Base-by-base conservation (phyloP, 1,284 basidiomycete species). In the Earliella scabrosa region DNA sequence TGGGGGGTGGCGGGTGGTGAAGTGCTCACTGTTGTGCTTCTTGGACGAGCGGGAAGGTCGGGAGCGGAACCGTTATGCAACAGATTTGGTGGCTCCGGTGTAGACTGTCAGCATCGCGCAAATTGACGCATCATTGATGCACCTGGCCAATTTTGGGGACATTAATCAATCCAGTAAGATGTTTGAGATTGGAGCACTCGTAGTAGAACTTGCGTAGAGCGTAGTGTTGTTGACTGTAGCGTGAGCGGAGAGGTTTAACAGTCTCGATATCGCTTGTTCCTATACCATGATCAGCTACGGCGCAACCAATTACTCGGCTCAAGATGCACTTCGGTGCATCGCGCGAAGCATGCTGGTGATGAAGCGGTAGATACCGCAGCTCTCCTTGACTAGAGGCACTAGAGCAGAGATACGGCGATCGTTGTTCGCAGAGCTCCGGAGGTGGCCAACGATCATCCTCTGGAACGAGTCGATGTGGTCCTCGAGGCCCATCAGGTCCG, bases 401-500 rank as follows among this genome's bases (percentile, higher is more conserved):
- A 98, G 78, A 1, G 95, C 82, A 36, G 95, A 95, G 58, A 98
- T 98, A 32, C 94, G 89, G 73, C 95, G 97, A 75, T 98, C 95
- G 64, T 98, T 98, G 72, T 96, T 97, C 46, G 86, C 81, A 18
- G 93, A 93, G 59, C 91, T 86, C 52, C 88, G 83, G 79, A 98
- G 97, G 73, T 95, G 91, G 9, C 93, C 87, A 70, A 97, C 97
- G 57, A 97, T 88, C 78, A 95, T 89, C 74, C 95, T 95, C 70
- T 98, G 95, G 79, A 98, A 98, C 3, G 93, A 92, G 69, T 98
- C 95, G 54, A 98, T 98, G 71, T 97, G 93, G 71, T 98, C 95
- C 79, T 98, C 96, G 44, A 98, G 79, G 24, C 86, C 87, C 95
- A 97, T 98, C 45, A 98, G 85, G 72, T 98, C 95, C 21, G 87